A percentile compares a stretch with the other conserved stretches of the same genome.
Evolutionary conservation across 2,329 filamentous ascomycete species (phyloP).

Genomic region (Claviceps lovelessii): DNA sequence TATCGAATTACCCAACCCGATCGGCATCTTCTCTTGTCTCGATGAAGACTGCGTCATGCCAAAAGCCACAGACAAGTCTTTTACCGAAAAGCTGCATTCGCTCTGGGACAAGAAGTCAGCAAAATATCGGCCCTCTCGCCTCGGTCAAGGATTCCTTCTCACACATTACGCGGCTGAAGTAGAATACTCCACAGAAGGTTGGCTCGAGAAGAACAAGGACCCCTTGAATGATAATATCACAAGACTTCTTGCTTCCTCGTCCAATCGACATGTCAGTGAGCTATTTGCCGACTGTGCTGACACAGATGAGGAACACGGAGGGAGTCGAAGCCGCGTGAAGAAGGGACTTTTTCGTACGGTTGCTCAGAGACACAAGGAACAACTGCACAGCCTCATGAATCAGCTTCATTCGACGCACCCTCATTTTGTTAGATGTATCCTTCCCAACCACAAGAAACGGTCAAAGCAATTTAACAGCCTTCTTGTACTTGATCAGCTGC

Average conservation of each 20-base stretch:
- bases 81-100: slow-evolving; percentile 93
- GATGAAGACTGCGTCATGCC: slow-evolving; percentile 99
- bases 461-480: slow-evolving; percentile 85
- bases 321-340: slow-evolving; percentile 70
- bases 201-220: slow-evolving; percentile 99
- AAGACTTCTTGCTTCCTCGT: slow-evolving; percentile 67
- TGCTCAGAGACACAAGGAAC: slow-evolving; percentile 93
- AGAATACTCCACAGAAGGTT: slow-evolving; percentile 87
- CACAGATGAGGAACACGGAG: slow-evolving; percentile 55
- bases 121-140: slow-evolving; percentile 79
- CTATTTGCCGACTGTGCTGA: slow-evolving; percentile 85
- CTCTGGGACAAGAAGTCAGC: slow-evolving; percentile 92
- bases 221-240: slow-evolving; percentile 96
- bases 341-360: slow-evolving; percentile 95
- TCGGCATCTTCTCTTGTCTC: slow-evolving; percentile 95
- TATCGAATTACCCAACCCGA: slow-evolving; percentile 90
- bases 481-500: slow-evolving; percentile 91
- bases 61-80: slow-evolving; percentile 91
- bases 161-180: slow-evolving; percentile 97
- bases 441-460: slow-evolving; percentile 95
- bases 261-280: slow-evolving; percentile 66
- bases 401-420: slow-evolving; percentile 93
- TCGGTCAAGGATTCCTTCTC: slow-evolving; percentile 84
- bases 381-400: slow-evolving; percentile 88
- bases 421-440: slow-evolving; percentile 93